These are phyloP conservation scores for Colletotrichum sp. DNA, from an alignment of 2,329 filamentous ascomycete genomes.

Conservation along the genomic window DNA sequence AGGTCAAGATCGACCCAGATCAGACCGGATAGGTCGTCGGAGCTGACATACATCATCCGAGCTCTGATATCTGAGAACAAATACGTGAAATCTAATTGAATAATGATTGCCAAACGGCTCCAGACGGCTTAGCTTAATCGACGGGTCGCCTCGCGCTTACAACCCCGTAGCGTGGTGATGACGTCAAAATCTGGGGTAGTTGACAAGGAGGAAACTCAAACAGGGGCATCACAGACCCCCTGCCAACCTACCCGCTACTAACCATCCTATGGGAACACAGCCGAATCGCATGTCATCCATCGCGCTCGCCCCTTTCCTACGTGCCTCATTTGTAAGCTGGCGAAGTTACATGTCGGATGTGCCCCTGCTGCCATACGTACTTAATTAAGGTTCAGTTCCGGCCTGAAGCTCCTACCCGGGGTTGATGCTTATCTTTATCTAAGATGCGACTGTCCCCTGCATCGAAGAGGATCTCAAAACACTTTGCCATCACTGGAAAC, in stretches of 20 bases:
- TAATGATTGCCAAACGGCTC: background rate
- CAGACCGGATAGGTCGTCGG: background rate
- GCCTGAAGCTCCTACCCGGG: background rate
- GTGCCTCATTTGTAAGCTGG: constrained; percentile 2
- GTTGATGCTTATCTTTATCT: background rate
- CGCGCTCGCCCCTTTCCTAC: background rate
- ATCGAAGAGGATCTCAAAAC: background rate
- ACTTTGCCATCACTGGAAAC: background rate
- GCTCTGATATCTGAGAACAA: background rate
- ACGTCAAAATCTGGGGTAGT: constrained; percentile 12
- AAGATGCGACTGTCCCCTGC: background rate
- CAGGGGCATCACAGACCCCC: background rate
- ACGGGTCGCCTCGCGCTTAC: background rate
- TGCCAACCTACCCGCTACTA: background rate
- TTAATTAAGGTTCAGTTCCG: background rate
- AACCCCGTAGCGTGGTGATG: background rate
- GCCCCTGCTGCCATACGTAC: background rate
- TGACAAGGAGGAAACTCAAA: background rate
- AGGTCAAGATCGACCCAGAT: background rate
- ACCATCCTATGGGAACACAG: background rate
- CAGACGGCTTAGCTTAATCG: background rate
- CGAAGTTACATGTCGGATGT: background rate
- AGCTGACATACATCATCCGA: background rate
- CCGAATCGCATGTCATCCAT: background rate
- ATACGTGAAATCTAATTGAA: background rate